Percentiles rank a stretch among this genome's conserved stretches.
Conservation (phyloP, 1,284 basidiomycete species). For the Fomitopsis betulina region DNA sequence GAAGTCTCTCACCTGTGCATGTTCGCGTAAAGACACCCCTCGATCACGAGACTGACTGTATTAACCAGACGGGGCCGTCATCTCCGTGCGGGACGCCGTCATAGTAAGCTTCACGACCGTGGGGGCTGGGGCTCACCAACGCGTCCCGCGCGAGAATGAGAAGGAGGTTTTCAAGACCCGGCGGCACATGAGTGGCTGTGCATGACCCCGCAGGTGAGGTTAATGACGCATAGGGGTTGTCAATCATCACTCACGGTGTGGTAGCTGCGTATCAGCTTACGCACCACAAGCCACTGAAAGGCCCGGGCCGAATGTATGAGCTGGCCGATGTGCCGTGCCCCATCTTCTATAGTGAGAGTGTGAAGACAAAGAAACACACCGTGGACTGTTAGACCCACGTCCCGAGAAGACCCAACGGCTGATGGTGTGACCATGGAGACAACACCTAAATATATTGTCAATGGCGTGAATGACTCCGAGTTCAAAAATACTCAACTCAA, state of each 20-base stretch:
- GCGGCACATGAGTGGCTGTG: neutral
- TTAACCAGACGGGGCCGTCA: neutral
- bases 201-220: neutral
- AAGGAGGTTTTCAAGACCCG: neutral
- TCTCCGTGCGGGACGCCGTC: neutral
- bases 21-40: neutral
- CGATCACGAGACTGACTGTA: neutral
- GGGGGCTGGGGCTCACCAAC: neutral
- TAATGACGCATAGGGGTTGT: neutral
- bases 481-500: too few species aligned
- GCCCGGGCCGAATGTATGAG: neutral
- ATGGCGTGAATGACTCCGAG: too few species aligned
- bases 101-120: too few species aligned
- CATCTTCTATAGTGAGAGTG: too few species aligned
- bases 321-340: too few species aligned
- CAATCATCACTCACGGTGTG: neutral
- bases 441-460: too few species aligned
- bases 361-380: too few species aligned
- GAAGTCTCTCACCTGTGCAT: neutral
- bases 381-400: too few species aligned
- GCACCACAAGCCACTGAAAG: neutral
- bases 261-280: neutral
- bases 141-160: neutral
- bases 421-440: too few species aligned
- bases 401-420: too few species aligned